phyloP scores from a whole-genome alignment of 2,329 filamentous ascomycete genomes.

The Aspergillus texensis region DNA sequence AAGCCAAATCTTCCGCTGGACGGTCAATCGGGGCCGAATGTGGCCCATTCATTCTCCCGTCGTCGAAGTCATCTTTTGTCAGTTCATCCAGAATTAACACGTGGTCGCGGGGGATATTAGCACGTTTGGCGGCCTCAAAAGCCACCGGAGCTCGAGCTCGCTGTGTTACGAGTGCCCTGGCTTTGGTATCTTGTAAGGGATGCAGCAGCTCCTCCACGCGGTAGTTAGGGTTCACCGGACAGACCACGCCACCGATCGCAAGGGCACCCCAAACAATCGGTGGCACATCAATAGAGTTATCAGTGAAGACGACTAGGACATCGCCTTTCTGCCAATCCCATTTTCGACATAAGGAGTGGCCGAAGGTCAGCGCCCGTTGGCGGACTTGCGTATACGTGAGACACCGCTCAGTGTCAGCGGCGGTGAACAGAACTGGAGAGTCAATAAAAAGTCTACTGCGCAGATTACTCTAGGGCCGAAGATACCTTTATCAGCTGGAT shows the following conservation, averaged over 20 bases:
- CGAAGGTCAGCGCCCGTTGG: conserved; percentile 14
- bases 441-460: background rate
- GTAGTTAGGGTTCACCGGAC: conserved; percentile 30
- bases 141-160: conserved; percentile 8
- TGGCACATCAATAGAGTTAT: conserved; percentile 20
- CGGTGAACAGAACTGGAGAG: conserved; percentile 9
- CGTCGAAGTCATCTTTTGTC: background rate
- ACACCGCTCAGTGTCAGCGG: conserved; percentile 6
- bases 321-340: conserved; percentile 25
- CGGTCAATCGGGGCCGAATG: no score
- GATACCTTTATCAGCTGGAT: conserved; percentile 11
- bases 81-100: conserved; percentile 17
- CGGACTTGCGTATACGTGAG: conserved; percentile 16
- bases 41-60: no score
- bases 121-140: conserved; percentile 12
- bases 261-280: conserved; percentile 21
- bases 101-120: conserved; percentile 10
- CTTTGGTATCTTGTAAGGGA: conserved; percentile 13
- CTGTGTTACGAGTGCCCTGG: conserved; percentile 18
- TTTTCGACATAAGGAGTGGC: conserved; percentile 12
- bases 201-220: conserved; percentile 24
- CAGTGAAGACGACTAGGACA: conserved; percentile 20
- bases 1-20: no score
- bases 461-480: background rate
- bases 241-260: conserved; percentile 30